Conservation (phyloP, 768 basidiomycete genomes). For the Lentinula guzmanii region DNA sequence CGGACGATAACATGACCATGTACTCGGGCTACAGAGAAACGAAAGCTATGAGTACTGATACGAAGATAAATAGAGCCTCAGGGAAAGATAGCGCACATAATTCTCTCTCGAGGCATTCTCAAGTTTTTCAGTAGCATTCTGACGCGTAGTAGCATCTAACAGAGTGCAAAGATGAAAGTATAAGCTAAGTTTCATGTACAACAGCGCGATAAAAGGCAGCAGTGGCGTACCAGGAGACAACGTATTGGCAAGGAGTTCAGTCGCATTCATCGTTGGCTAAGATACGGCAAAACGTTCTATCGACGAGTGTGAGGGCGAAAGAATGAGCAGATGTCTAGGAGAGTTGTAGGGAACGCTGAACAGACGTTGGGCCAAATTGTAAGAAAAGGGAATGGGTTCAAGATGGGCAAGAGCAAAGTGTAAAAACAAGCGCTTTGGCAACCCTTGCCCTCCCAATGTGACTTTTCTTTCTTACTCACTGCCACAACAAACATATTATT, state of each 20-base stretch:
- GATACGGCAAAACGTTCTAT: not conserved
- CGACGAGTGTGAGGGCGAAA: constrained; percentile 12
- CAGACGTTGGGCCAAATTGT: constrained; percentile 10
- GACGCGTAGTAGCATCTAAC: constrained; percentile 83
- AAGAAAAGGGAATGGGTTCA: constrained; percentile 6
- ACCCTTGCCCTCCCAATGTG: constrained; percentile 1
- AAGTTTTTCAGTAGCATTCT: constrained; percentile 86
- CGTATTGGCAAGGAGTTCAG: constrained; percentile 86
- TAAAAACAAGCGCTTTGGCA: constrained; percentile 1
- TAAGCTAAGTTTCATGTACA: constrained; percentile 14
- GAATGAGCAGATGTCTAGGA: constrained; percentile 14
- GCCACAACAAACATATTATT: not conserved
- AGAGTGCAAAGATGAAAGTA: constrained; percentile 10
- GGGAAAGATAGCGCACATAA: constrained; percentile 58
- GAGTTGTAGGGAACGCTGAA: constrained; percentile 10
- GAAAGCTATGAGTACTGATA: constrained; percentile 13
- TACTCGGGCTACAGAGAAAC: constrained; percentile 69
- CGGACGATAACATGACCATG: constrained; percentile 83
- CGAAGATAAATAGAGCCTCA: constrained; percentile 9
- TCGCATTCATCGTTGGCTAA: constrained; percentile 74
- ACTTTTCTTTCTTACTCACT: constrained; percentile 6
- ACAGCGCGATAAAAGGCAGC: constrained; percentile 22
- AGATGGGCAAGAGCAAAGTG: constrained; percentile 1
- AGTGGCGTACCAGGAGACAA: constrained; percentile 75
- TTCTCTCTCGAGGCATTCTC: constrained; percentile 82